Base-by-base conservation (phyloP, 192 early-diverging fungal species). In the Coemansia sp. region DNA sequence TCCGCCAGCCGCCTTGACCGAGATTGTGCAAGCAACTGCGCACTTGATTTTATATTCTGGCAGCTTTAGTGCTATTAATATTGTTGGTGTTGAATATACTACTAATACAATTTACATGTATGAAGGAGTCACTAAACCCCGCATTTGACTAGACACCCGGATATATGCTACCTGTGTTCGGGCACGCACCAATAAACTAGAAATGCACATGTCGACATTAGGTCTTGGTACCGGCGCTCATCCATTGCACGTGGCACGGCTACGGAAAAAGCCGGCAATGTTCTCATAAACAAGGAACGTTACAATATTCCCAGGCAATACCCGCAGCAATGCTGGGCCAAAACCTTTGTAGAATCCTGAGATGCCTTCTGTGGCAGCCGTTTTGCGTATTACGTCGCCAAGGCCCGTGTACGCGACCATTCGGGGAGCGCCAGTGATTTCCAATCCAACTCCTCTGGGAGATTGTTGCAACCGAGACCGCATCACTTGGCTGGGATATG, bases 271-370 rank as follows among this genome's bases (percentile, higher is more conserved):
- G 4, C 71, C 75, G 9, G 78, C 75, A 39, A 88, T 69, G 30
- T 81, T 86, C 55, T 96, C 95, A 62, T 98, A 98, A 0, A 94
- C 91, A n/a, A 90, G 81, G 83, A 98, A 98, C 2, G 96, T 98
- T 18, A 96, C 84, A 45, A 88, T 86, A 7, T 94, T 95, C 5
- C 95, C 92, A 2, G 96, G 96, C 25, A 96, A 68, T 1, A 98
- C 92, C 9, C 94, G 83, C 8, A 95, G 63, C 10, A 97, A 66
- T 36, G 89, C 92, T 3, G 91, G 86, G 1, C 89, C 91, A 39
- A 94, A 76, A 0, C 94, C 94, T 65, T 95, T 95, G 80, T 95
- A 95, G 57, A 95, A 95, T 5, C 90, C 93, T 17, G 74, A 29
- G 14, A 88, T 36, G 3, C 89, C 89, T 70, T 97, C 96, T 7